Evolutionary conservation across 306 rosid genomes (phyloP).

Genomic region (Pyrus bretschneideri): DNA sequence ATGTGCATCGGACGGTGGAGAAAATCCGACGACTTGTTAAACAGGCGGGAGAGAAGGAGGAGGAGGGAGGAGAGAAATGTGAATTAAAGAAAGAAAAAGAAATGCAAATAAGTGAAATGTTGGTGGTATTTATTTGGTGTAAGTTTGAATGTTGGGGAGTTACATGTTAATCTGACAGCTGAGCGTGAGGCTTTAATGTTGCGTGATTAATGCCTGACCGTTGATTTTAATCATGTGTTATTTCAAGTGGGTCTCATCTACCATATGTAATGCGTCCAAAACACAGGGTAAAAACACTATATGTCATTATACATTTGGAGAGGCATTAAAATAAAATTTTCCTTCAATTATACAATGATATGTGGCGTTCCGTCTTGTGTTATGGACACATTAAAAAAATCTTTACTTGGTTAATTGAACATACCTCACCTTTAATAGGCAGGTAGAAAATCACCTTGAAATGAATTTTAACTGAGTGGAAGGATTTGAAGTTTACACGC

Average conservation of each 20-base stretch:
- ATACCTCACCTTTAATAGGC: no score
- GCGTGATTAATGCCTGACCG: conserved; percentile 21
- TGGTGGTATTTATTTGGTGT: conserved; percentile 8
- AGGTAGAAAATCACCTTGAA: no score
- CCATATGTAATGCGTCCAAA: no score
- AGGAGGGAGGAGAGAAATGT: background rate
- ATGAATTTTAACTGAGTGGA: no score
- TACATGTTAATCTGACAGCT: conserved; percentile 25
- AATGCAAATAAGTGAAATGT: background rate
- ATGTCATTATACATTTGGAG: no score
- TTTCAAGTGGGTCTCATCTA: no score
- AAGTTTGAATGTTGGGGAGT: conserved; percentile 14
- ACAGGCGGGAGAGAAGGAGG: conserved; percentile 14
- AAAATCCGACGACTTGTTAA: background rate
- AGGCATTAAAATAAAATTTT: rapidly evolving
- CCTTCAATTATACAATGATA: no score
- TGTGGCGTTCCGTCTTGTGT: no score
- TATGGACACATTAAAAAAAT: no score
- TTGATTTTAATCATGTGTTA: conserved; percentile 15
- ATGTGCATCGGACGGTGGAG: conserved; percentile 26
- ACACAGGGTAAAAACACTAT: rapidly evolving
- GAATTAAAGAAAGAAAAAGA: background rate
- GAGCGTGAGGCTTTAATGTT: conserved; percentile 27
- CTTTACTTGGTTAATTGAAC: no score
- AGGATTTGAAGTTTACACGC: no score